Percentiles rank a stretch among this genome's conserved stretches.
Evolutionary conservation across 2,329 filamentous ascomycete genomes (phyloP).

Genomic region (Hymenoscyphus salicellus): DNA sequence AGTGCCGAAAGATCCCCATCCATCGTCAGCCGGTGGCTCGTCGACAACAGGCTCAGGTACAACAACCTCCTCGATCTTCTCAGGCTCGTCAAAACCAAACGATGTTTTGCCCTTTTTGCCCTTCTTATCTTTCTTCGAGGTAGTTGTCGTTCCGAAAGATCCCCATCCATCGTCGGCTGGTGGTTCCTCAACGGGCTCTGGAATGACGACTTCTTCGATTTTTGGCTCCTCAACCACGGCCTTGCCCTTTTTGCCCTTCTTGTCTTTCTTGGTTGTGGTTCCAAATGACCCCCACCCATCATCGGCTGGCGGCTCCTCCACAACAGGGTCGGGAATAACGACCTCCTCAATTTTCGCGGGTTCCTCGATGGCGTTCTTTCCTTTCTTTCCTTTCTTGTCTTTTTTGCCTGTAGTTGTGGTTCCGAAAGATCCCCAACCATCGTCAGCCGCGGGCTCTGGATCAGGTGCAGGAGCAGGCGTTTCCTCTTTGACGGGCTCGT

Average conservation of each 20-base stretch:
- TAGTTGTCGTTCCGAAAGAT: constrained; percentile 3
- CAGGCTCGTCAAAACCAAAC: constrained; percentile 7
- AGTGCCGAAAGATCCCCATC: constrained; percentile 16
- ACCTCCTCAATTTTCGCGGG: constrained; percentile 8
- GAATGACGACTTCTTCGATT: constrained; percentile 33
- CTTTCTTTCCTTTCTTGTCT: constrained; percentile 31
- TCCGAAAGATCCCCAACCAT: constrained; percentile 17
- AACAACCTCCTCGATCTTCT: constrained; percentile 3
- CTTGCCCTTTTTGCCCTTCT: constrained; percentile 46
- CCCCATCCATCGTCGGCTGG: constrained; percentile 23
- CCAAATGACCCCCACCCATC: constrained; percentile 18
- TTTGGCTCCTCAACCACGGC: constrained; percentile 34
- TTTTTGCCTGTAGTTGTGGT: neutral
- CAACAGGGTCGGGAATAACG: constrained; percentile 24
- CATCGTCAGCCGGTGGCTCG: constrained; percentile 32
- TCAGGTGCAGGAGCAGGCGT: constrained; percentile 25
- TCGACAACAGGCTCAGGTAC: constrained; percentile 27
- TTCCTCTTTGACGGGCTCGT: constrained; percentile 15
- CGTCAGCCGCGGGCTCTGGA: constrained; percentile 33
- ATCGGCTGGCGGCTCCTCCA: constrained; percentile 33
- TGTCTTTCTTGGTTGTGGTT: constrained; percentile 12
- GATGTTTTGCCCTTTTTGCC: neutral
- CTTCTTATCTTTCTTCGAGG: constrained; percentile 30
- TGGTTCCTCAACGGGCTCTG: constrained; percentile 36
- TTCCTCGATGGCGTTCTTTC: constrained; percentile 3